A percentile compares a stretch with the other conserved stretches of the same genome.
These are phyloP conservation scores for Calonectria leucothoes DNA, from an alignment of 2,329 filamentous ascomycete genomes.

Conservation along the genomic window DNA sequence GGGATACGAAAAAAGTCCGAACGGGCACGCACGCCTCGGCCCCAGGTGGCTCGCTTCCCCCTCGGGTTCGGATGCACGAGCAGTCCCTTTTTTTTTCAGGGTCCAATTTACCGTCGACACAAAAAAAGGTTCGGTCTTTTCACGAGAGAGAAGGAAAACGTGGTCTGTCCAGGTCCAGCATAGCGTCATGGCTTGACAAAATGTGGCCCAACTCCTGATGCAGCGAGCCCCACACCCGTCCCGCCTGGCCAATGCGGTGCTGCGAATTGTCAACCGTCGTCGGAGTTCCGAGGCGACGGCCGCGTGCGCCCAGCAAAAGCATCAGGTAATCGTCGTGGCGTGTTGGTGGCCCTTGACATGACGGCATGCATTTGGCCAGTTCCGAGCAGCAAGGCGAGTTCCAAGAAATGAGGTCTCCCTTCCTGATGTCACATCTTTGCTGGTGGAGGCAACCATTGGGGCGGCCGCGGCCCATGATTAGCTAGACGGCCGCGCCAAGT, in stretches of 20 bases:
- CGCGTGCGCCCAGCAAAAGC: too few relatives aligned
- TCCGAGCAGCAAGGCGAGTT: neutral
- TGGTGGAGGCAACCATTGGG: neutral
- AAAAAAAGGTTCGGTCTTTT: neutral
- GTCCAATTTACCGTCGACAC: neutral
- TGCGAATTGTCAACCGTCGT: neutral
- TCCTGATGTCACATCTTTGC: neutral
- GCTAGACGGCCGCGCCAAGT: neutral
- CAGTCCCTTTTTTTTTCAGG: too few relatives aligned
- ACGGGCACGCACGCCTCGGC: too few relatives aligned
- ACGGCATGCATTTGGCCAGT: neutral
- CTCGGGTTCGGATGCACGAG: neutral
- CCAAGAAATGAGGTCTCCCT: neutral
- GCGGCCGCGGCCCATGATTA: neutral
- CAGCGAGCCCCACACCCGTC: neutral
- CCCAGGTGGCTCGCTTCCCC: neutral
- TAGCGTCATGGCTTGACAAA: neutral
- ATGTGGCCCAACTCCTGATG: neutral
- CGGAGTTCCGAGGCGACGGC: slow-evolving; percentile 1
- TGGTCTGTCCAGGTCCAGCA: neutral
- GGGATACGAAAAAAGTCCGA: slow-evolving; percentile 12
- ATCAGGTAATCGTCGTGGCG: neutral
- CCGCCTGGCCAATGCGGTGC: neutral
- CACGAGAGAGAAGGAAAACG: neutral
- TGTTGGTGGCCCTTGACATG: neutral